Evolutionary conservation across 148 eudicot genomes (phyloP), one percentile per base, ranked within the genome.

Genomic region (Pharnaceum exiguum): DNA sequence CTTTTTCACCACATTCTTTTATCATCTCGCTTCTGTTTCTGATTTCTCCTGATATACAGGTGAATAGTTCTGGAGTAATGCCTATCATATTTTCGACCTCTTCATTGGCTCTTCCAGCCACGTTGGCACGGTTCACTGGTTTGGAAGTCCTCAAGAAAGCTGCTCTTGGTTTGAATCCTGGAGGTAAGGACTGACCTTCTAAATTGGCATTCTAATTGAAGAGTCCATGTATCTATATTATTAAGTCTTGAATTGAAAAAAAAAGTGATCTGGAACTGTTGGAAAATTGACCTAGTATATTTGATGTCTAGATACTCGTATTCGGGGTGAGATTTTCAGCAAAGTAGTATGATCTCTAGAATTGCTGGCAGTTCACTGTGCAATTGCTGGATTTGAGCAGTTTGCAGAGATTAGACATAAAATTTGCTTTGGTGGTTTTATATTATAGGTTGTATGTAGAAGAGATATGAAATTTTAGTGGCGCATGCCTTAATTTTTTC

Each of bases 1-100:
- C 10, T 7, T 9, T 32, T 27, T 53, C 38, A 55, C 19, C 36
- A 28, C 13, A 23, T 27, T 7, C 18, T 26, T 39, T 16, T 37
- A 21, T 29, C n/a, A 28, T 56, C n/a, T 39, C 31, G 37, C 19
- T 27, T 43, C 51, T 7, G 15, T 33, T 13, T 15, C 23, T 35
- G n/a, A 31, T 19, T 46, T 24, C 28, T 39, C 22, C 49, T 38
- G 17, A 24, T 33, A 28, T 60, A 42, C 78, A 93, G 99, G 99
- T 93, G 62, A 93, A 93, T 61, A 89, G 96, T 71, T 79, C 96
- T 22, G 99, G 99, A 69, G 96, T 93, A 51, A 93, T 93, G 99
- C 99, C 99, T 59, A 93, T 93, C 52, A 93, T 93, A 64, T 93
- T 93, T 72, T 93, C 99, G 8, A 89, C 96, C n/a, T 93, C 99